These are phyloP conservation scores for Penicillium cosmopolitanum DNA, from an alignment of 495 filamentous ascomycete genomes.

Conservation along the genomic window DNA sequence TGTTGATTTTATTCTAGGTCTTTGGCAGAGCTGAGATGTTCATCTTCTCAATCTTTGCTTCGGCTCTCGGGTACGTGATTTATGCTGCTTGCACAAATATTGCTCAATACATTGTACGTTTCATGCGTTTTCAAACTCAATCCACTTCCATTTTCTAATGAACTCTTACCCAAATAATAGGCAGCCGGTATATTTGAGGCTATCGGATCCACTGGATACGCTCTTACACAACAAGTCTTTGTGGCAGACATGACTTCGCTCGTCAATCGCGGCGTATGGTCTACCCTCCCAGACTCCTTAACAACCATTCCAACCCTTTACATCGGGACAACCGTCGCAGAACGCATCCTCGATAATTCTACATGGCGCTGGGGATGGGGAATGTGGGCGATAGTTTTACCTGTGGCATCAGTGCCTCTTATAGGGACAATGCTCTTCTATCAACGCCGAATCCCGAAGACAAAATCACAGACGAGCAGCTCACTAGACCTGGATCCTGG, in stretches of 20 bases:
- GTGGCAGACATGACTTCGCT: constrained; percentile 35
- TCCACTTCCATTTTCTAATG: background rate
- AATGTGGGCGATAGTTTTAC: constrained; percentile 33
- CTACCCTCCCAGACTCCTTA: constrained; percentile 29
- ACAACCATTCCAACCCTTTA: constrained; percentile 29
- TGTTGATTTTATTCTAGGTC: constrained; percentile 3
- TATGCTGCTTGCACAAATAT: constrained; percentile 30
- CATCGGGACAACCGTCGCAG: constrained; percentile 26
- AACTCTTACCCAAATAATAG: constrained; percentile 1
- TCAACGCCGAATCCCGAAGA: constrained; percentile 19
- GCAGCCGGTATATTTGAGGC: constrained; percentile 31
- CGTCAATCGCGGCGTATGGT: constrained; percentile 32
- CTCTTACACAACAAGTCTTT: constrained; percentile 32
- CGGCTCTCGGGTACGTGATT: constrained; percentile 21
- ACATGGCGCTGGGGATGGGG: constrained; percentile 35
- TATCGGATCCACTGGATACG: constrained; percentile 32
- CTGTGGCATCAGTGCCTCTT: constrained; percentile 22
- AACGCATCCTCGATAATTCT: constrained; percentile 23
- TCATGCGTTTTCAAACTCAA: too few species aligned
- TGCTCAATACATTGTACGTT: constrained; percentile 26
- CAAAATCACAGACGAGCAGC: background rate
- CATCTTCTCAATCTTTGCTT: constrained; percentile 22
- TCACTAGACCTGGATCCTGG: constrained; percentile 6
- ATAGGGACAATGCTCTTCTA: constrained; percentile 28
- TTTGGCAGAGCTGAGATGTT: constrained; percentile 32